Base-by-base conservation (phyloP, 169 alveolate genomes). In the Condylostoma magnum region DNA sequence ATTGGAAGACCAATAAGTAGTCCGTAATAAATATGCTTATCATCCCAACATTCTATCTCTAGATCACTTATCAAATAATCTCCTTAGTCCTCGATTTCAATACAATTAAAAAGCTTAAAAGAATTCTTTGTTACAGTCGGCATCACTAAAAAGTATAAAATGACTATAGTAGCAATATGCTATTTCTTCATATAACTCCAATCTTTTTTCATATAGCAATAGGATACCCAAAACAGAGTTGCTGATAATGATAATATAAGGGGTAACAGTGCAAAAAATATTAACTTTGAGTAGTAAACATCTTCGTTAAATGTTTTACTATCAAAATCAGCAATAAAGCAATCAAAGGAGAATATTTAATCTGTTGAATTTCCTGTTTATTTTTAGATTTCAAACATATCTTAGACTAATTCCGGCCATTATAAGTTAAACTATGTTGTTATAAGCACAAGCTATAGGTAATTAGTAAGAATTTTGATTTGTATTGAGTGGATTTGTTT, bases 401-500 rank as follows among this genome's bases (percentile, higher is more conserved):
- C 10, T 2, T 43, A 28, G 15, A 41, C 58, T 12, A 22, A 15
- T 4, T 44, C 38, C 38, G 73, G 73, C 41, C 73, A 63, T n/a
- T 44, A 27, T n/a, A 63, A 30, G 30, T 63, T 44, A 18, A 63
- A 44, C 0, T 22, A 12, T 20, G 63, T 18, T 20, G 73, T 63
- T 6, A 63, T 12, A 0, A 43, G 5, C 0, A 63, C 73, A 25
- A 63, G 55, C 38, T 63, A 44, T 28, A 63, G n/a, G 46, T 63
- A 63, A 44, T 63, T 63, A 18, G 31, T 44, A 44, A 63, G 46
- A 31, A 63, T 63, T 44, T 63, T 63, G 38, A 63, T 15, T 22
- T 63, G 46, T 4, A 63, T 43, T 43, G 73, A 63, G 6, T 18
- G 65, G 20, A 41, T 22, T 6, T 22, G 15, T 20, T 63, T n/a